A percentile compares a stretch with the other conserved stretches of the same genome.
These are phyloP conservation scores for Liriodendron chinense DNA, from an alignment of 164 flowering plant genomes.

Conservation along the genomic window DNA sequence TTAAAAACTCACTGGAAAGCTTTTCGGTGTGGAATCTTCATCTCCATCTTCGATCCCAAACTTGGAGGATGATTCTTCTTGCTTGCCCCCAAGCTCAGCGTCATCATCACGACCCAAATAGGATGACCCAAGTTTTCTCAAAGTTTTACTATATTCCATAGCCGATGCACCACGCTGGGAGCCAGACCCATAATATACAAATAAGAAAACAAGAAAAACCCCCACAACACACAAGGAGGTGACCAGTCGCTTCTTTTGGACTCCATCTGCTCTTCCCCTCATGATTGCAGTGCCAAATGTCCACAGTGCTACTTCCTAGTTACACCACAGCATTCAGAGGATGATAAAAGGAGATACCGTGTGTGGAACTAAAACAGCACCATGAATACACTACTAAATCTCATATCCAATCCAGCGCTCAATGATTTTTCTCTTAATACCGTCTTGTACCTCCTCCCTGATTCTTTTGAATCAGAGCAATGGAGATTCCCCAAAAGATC, in stretches of 20 bases:
- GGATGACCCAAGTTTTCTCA: slow-evolving; percentile 67
- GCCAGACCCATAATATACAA: slow-evolving; percentile 57
- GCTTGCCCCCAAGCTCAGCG: slow-evolving; percentile 40
- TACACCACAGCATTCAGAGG: slow-evolving; percentile 3
- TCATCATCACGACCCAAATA: slow-evolving; percentile 82
- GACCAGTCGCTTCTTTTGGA: slow-evolving; percentile 63
- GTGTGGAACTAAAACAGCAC: not conserved
- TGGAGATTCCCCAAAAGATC: not conserved
- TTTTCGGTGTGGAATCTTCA: slow-evolving; percentile 50
- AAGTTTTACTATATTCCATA: slow-evolving; percentile 55
- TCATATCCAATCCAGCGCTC: not conserved
- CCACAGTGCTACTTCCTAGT: not conserved
- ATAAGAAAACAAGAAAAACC: slow-evolving; percentile 52
- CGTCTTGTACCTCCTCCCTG: too few relatives aligned
- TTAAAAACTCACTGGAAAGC: slow-evolving; percentile 69
- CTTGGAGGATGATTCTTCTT: slow-evolving; percentile 36
- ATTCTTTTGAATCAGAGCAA: not conserved
- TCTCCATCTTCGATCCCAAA: slow-evolving; percentile 56
- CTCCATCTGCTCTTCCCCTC: slow-evolving; percentile 33
- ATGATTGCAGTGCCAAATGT: slow-evolving; percentile 14
- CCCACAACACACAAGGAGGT: slow-evolving; percentile 41
- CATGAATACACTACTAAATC: slow-evolving; percentile 2
- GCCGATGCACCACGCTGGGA: slow-evolving; percentile 61
- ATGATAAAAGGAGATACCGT: slow-evolving; percentile 4
- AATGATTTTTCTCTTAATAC: not conserved